These are phyloP conservation scores for Nectriaceae sp. DNA, from an alignment of 2,329 filamentous ascomycete species.

Conservation along the genomic window DNA sequence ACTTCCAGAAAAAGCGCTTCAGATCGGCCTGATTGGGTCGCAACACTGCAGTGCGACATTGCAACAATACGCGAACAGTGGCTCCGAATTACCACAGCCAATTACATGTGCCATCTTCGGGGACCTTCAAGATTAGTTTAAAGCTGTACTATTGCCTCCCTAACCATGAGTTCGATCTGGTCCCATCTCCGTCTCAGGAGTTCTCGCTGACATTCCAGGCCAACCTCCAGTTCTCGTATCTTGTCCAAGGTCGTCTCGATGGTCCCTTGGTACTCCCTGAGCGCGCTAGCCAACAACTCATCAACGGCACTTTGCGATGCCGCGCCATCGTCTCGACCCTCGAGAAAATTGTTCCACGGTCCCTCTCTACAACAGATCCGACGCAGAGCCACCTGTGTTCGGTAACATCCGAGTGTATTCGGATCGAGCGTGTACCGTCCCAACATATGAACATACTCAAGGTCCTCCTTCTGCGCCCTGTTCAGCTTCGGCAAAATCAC, in stretches of 20 bases:
- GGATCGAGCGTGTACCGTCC: conserved; percentile 49
- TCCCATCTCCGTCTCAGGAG: conserved; percentile 44
- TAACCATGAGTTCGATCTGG: conserved; percentile 43
- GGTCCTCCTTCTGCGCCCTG: conserved; percentile 36
- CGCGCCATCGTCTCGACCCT: conserved; percentile 46
- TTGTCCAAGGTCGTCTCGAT: conserved; percentile 33
- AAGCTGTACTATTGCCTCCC: conserved; percentile 32
- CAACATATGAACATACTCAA: conserved; percentile 49
- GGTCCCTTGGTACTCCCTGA: conserved; percentile 38
- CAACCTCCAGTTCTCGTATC: conserved; percentile 34
- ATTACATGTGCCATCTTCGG: not conserved
- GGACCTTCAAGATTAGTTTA: not conserved
- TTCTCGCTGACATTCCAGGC: conserved; percentile 35
- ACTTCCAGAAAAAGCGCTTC: not conserved
- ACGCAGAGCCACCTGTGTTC: conserved; percentile 56
- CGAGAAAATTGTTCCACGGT: conserved; percentile 41
- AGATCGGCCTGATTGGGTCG: not conserved
- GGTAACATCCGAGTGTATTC: conserved; percentile 46
- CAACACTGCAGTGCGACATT: not conserved
- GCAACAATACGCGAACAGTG: not conserved
- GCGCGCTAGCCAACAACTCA: conserved; percentile 36
- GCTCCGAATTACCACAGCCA: not conserved
- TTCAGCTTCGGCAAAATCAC: conserved; percentile 44
- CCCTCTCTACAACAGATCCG: conserved; percentile 34
- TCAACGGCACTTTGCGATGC: conserved; percentile 45